A percentile compares a stretch with the other conserved stretches of the same genome.
These are phyloP conservation scores for Suillus clintonianus DNA, from an alignment of 768 basidiomycete species.

Conservation along the genomic window DNA sequence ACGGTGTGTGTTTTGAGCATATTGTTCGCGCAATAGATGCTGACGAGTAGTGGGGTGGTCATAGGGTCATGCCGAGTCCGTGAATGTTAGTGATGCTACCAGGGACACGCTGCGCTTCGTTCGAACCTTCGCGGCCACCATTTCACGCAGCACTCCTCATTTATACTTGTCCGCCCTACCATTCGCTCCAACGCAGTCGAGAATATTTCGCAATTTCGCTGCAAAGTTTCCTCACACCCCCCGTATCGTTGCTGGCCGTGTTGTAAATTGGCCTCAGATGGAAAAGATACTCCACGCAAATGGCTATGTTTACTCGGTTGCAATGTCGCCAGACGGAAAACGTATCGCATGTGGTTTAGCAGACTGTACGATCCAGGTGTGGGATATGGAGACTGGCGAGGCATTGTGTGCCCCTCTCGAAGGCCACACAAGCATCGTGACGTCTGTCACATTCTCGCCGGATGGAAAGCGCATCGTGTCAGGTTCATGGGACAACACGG, in stretches of 20 bases:
- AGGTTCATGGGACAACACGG: slow-evolving; percentile 10
- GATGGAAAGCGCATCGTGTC: slow-evolving; percentile 11
- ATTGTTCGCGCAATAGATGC: background rate
- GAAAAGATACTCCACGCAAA: background rate
- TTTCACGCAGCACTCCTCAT: slow-evolving; percentile 21
- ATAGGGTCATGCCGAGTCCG: slow-evolving; percentile 2
- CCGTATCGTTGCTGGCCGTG: background rate
- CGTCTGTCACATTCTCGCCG: slow-evolving; percentile 1
- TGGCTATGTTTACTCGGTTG: fast-evolving
- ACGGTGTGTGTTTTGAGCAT: background rate
- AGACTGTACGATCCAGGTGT: slow-evolving; percentile 1
- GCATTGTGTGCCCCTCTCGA: background rate
- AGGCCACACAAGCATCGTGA: background rate
- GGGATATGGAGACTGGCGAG: slow-evolving; percentile 3
- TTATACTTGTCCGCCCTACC: slow-evolving; percentile 26
- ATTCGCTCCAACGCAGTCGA: slow-evolving; percentile 26
- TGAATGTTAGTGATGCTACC: background rate
- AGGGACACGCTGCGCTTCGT: slow-evolving; percentile 15
- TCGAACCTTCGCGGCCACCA: slow-evolving; percentile 7
- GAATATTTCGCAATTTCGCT: slow-evolving; percentile 15
- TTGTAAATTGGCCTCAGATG: background rate
- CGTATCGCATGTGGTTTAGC: slow-evolving; percentile 9
- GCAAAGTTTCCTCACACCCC: background rate
- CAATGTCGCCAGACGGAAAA: background rate
- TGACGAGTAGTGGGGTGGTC: background rate